Evolutionary conservation across 441 rosid genomes (phyloP).

Genomic region (Omphalea diandra): DNA sequence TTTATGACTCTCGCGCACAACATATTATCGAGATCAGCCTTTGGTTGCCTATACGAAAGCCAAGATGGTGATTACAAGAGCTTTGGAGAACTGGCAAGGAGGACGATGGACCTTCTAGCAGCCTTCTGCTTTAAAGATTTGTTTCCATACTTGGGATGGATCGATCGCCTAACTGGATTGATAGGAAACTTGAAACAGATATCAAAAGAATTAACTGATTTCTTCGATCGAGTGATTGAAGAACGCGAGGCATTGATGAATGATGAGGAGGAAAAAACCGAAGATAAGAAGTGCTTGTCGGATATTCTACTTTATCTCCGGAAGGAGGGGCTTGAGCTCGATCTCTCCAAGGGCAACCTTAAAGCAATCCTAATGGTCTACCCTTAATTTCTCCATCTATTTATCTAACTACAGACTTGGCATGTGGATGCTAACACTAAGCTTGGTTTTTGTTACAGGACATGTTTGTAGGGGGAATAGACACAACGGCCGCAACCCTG

Average conservation of each 20-base stretch:
- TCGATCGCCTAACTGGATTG: conserved; percentile 34
- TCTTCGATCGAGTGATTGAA: conserved; percentile 36
- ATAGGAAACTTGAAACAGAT: conserved; percentile 7
- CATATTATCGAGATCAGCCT: conserved; percentile 12
- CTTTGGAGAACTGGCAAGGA: conserved; percentile 30
- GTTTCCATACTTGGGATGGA: conserved; percentile 34
- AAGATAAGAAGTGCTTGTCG: conserved; percentile 26
- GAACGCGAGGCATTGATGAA: conserved; percentile 17
- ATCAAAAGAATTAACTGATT: conserved; percentile 11
- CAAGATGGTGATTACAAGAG: conserved; percentile 2
- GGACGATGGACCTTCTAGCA: conserved; percentile 13
- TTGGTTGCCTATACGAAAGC: conserved; percentile 18
- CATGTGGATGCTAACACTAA: background rate
- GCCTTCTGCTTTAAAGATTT: conserved; percentile 32
- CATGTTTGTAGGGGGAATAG: conserved; percentile 33
- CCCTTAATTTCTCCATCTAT: background rate
- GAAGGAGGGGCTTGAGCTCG: conserved; percentile 26
- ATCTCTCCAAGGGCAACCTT: conserved; percentile 29
- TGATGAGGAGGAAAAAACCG: conserved; percentile 17
- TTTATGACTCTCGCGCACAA: conserved; percentile 12
- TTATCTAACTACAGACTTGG: too few relatives aligned
- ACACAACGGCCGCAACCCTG: conserved; percentile 24
- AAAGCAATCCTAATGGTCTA: conserved; percentile 33
- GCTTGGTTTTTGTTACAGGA: conserved; percentile 20
- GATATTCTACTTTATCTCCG: conserved; percentile 36